These are phyloP conservation scores for Juncus effusus DNA, from an alignment of 176 grass and related monocot genomes.

Conservation along the genomic window DNA sequence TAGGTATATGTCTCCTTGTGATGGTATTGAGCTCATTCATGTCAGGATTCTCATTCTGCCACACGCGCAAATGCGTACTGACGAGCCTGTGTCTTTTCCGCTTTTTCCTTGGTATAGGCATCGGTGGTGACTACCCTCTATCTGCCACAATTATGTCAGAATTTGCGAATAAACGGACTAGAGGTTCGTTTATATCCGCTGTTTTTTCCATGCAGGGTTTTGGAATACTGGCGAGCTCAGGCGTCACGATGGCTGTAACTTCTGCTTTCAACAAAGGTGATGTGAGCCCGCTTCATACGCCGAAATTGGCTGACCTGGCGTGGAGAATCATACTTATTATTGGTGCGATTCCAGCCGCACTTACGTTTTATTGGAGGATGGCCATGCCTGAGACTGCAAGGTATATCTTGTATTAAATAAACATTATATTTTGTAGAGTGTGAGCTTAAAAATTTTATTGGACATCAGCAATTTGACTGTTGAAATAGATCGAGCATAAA, in stretches of 20 bases:
- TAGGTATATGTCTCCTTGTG: constrained; percentile 14
- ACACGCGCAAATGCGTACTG: constrained; percentile 53
- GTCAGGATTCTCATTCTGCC: constrained; percentile 72
- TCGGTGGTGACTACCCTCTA: constrained; percentile 80
- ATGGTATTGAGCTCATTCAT: constrained; percentile 45
- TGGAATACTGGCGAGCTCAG: constrained; percentile 67
- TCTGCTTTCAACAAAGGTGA: constrained; percentile 32
- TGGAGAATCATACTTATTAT: constrained; percentile 47
- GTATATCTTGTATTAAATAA: constrained; percentile 13
- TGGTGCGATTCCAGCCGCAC: constrained; percentile 29
- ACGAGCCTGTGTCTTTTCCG: constrained; percentile 70
- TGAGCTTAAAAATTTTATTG: too few species aligned
- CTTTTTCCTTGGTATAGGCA: constrained; percentile 62
- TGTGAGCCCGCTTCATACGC: constrained; percentile 8
- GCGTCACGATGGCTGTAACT: constrained; percentile 58
- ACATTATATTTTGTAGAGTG: too few species aligned
- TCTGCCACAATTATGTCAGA: constrained; percentile 90
- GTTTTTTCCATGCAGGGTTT: constrained; percentile 96
- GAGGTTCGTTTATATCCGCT: constrained; percentile 61
- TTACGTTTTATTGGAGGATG: constrained; percentile 43
- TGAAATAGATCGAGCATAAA: too few species aligned
- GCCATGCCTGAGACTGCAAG: constrained; percentile 43
- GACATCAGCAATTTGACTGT: too few species aligned
- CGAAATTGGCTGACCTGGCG: constrained; percentile 27
- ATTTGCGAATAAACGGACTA: constrained; percentile 58